Percentiles rank a stretch among this genome's conserved stretches.
phyloP scores from a whole-genome alignment of 2,329 filamentous ascomycete genomes.

The Fusarium scirpi region DNA sequence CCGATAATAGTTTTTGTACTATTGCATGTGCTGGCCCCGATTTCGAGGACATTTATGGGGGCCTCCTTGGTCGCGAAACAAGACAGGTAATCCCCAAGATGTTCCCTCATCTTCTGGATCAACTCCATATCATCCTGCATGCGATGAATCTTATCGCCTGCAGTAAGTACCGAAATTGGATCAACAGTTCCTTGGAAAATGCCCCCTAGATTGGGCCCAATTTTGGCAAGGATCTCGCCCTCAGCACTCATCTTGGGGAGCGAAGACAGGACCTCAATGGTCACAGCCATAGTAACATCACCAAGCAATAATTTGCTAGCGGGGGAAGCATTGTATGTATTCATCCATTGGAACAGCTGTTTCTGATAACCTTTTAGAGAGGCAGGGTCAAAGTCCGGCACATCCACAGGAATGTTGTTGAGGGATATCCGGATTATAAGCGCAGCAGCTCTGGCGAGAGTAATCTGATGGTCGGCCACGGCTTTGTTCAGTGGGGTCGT shows the following conservation, averaged over 20 bases:
- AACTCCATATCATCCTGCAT: neutral
- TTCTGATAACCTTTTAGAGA: neutral
- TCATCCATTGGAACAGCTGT: slow-evolving; percentile 17
- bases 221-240: slow-evolving; percentile 15
- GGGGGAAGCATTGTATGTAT: neutral
- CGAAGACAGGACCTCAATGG: slow-evolving; percentile 27
- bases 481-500: slow-evolving; percentile 5
- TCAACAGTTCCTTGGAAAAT: slow-evolving; percentile 6
- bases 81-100: slow-evolving; percentile 13
- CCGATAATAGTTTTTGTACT: neutral
- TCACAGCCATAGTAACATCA: slow-evolving; percentile 20
- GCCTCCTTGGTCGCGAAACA: slow-evolving; percentile 10
- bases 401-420: slow-evolving; percentile 19
- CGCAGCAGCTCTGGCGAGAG: slow-evolving; percentile 18
- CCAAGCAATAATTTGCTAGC: slow-evolving; percentile 4
- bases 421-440: slow-evolving; percentile 24
- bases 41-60: slow-evolving; percentile 4
- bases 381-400: slow-evolving; percentile 4
- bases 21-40: slow-evolving; percentile 2
- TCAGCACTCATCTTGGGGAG: slow-evolving; percentile 9
- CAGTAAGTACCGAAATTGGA: neutral
- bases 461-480: slow-evolving; percentile 10
- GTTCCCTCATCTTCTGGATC: neutral
- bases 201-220: slow-evolving; percentile 15
- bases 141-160: rapidly evolving